Conservation (phyloP, 805 yeast genomes). For the Wickerhamiella spandovensis region DNA sequence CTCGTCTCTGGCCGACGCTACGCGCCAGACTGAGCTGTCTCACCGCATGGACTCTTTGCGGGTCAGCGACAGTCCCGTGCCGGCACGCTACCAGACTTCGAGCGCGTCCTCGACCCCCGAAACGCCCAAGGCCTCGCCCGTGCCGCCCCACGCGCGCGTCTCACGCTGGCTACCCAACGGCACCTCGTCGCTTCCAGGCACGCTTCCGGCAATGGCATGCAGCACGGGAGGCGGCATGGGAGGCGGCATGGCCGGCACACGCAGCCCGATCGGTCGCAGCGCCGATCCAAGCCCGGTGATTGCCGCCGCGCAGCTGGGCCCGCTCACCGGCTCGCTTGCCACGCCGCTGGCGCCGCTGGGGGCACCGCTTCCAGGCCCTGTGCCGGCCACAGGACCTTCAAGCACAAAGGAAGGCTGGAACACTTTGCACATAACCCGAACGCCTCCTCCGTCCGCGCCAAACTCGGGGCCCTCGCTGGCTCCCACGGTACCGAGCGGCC, state of each 20-base stretch:
- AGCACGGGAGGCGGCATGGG: too few relatives aligned
- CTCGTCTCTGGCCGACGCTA: slow-evolving; percentile 18
- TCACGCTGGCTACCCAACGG: neutral
- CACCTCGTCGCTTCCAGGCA: too few relatives aligned
- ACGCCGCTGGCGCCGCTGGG: neutral
- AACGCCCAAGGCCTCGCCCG: neutral
- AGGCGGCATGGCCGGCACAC: too few relatives aligned
- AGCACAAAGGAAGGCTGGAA: neutral
- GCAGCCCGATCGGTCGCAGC: too few relatives aligned
- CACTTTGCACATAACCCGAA: neutral
- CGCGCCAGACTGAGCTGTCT: slow-evolving; percentile 12
- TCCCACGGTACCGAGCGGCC: too few relatives aligned
- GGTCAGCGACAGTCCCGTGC: neutral
- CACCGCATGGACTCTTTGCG: neutral
- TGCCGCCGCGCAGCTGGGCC: too few relatives aligned
- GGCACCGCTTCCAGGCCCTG: neutral
- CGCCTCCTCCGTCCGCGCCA: too few relatives aligned
- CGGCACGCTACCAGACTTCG: neutral
- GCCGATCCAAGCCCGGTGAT: neutral
- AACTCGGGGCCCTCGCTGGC: too few relatives aligned
- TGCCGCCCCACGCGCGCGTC: neutral
- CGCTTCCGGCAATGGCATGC: too few relatives aligned
- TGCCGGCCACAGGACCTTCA: neutral
- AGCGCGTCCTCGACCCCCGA: neutral
- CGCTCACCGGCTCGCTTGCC: too few relatives aligned